Base-by-base conservation (phyloP, 2,329 filamentous ascomycete genomes). In the Penicillium sp. region DNA sequence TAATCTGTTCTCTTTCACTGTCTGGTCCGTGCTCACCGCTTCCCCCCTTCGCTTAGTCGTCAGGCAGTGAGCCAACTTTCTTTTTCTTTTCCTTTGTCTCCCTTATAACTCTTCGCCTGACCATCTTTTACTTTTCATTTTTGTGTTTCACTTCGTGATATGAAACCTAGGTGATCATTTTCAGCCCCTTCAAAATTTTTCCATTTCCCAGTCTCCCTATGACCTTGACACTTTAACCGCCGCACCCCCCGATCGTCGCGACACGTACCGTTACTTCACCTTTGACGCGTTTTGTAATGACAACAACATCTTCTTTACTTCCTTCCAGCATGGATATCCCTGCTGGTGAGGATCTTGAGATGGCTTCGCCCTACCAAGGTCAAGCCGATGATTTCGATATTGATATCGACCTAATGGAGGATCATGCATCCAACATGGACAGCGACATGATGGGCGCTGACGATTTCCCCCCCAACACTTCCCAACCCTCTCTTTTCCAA, bases 401-500 rank as follows among this genome's bases (percentile, higher is more conserved):
- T 57, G 84, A 87, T 61, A 77, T 87, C 57, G 83, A 85, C 61
- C 68, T 80, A 56, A 73, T 76, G 64, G 69, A 86, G 56, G 81
- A 85, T 61, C 81, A 85, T 60, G 77, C 79, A 55, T 83, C 85
- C 51, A 75, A 84, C 47, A 79, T 84, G 62, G 85, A 87, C 61
- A 73, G 75, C 53, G 70, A 72, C 43, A 72, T 75, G 67, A 75
- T 73, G 55, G 73, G 76, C 40, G 68, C 70, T 44, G 70, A 78
- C 61, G 67, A 78, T 22, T 73, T 58, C 55, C 64, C 64, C 55
- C 64, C 64, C 56, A 72, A 63, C 57, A 67, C 60, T 55, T 63
- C 62, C n/a, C 62, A 68, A 22, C 61, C 67, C 4, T 68, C 65
- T 14, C 71, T 72, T 31, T 67, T 69, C 27, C 66, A 67, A 14